Evolutionary conservation across 257 asterid species (phyloP), one percentile per base, ranked within the genome.

Genomic region (Solanum corneliomulleri): DNA sequence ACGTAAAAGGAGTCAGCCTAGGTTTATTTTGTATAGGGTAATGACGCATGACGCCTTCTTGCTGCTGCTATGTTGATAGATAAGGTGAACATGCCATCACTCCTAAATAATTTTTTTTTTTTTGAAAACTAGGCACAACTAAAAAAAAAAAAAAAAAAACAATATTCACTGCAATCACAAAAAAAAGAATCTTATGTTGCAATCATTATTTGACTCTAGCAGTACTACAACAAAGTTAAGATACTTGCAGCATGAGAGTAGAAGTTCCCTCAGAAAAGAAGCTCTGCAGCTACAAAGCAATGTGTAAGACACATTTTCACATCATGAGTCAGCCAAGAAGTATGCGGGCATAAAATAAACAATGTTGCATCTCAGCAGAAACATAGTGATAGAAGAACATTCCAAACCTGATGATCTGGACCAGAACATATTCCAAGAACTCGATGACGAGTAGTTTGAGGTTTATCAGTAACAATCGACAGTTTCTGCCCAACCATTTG

Each of bases 381-480:
- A 49, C 85, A 49, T 18, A 49, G 45, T 29, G 11, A 3, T 49
- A 29, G 85, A 80, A 29, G 4, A 80, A 47, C 69, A 81, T 42
- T 72, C 3, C 92, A 87, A 89, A 96, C 99, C 98, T 95, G 98
- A 91, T 92, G 95, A 64, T 93, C 97, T 35, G 93, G 80, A 77
- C 92, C 96, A 82, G 99, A 95, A 89, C 98, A 95, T 89, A 96
- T 94, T 33, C 98, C 99, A 80, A 95, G 98, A 89, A 96, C 89
- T 41, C 98, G 97, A 88, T 96, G 98, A 49, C 99, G 89, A 23
- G 99, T 96, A 33, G 99, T 95, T 93, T 96, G 99, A 84, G 98
- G 99, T 91, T 96, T 96, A 90, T 95, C 98, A 1, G 99, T 94
- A 27, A 95, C 98, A 83, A 96, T 96, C 1, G 99, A 96, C 45